phyloP scores from a whole-genome alignment of 1,284 basidiomycete genomes.

The Cutaneotrichosporon cavernicola region DNA sequence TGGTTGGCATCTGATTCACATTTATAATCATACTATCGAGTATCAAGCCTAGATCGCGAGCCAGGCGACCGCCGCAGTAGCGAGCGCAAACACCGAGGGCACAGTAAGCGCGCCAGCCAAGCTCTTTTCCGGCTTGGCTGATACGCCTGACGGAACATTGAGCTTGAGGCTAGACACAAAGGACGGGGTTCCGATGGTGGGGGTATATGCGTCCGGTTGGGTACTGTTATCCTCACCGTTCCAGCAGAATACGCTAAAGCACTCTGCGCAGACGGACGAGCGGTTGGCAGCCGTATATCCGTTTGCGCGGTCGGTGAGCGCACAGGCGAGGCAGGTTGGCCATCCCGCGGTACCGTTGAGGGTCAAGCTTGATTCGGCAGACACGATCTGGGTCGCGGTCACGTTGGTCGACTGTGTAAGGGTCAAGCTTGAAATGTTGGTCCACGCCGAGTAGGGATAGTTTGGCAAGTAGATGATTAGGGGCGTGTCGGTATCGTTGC shows the following conservation, averaged over 20 bases:
- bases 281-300: conserved; percentile 21
- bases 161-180: conserved; percentile 17
- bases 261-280: conserved; percentile 41
- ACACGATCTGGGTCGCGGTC: conserved; percentile 36
- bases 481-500: conserved; percentile 52
- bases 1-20: too few species aligned
- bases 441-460: conserved; percentile 54
- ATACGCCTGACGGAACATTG: neutral
- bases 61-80: too few species aligned
- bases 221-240: conserved; percentile 41
- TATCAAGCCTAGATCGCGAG: too few species aligned
- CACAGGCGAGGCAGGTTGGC: conserved; percentile 54
- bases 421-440: conserved; percentile 52
- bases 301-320: conserved; percentile 47
- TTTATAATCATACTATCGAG: too few species aligned
- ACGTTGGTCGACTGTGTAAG: conserved; percentile 46
- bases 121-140: too few species aligned
- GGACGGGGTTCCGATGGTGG: conserved; percentile 20
- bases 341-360: conserved; percentile 47
- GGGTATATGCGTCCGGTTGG: conserved; percentile 36
- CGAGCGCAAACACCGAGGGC: too few species aligned
- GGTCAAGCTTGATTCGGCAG: conserved; percentile 36
- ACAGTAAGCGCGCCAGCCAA: too few species aligned
- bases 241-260: conserved; percentile 52
- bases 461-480: conserved; percentile 55